Base-by-base conservation (phyloP, 345 rosid species). In the Hibiscus tridactylites region DNA sequence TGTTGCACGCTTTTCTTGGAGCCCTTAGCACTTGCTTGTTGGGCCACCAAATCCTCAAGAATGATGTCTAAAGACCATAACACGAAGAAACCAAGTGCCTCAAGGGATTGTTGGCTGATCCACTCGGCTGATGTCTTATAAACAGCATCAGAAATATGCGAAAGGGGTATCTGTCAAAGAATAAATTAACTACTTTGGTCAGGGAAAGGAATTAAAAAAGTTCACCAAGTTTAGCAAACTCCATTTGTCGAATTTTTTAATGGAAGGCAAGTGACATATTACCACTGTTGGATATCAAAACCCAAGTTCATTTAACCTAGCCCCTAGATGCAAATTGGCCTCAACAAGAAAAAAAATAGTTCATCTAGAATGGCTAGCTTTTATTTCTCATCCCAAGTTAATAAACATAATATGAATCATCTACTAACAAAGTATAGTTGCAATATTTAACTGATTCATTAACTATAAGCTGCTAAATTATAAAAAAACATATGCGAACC, bases 91-190 rank as follows among this genome's bases (percentile, higher is more conserved):
- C 82, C 79, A 67, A 91, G 89, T 16, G 92, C 89, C 35, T 87
- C 93, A 39, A 79, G 16, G 13, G 93, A 82, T 13, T 77, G 87
- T 58, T 86, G 83, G 77, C 82, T 86, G 75, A 91, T 83, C 97
- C 96, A 91, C 56, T 91, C 93, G 29, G 77, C 77, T 1, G 96
- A 84, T 71, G 92, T 83, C 79, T 85, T 91, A 79, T 86, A 86
- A 49, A 90, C 89, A 39, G 79, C 79, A 64, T 90, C 89, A n/a
- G 93, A 81, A 75, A 90, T 80, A 79, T 90, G 88, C 26, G 85
- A 79, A 42, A 88, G 81, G 6, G 93, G 96, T 64, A 85, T 78
- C 96, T 90, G 88, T 75, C 29, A 26, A 42, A 71, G 17, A 52
- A 76, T 0, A 75, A 39, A 58, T 42, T 53, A 74, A 70, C 58